Base-by-base conservation (phyloP, 805 yeast species). In the Nakazawaea ishiwadae region DNA sequence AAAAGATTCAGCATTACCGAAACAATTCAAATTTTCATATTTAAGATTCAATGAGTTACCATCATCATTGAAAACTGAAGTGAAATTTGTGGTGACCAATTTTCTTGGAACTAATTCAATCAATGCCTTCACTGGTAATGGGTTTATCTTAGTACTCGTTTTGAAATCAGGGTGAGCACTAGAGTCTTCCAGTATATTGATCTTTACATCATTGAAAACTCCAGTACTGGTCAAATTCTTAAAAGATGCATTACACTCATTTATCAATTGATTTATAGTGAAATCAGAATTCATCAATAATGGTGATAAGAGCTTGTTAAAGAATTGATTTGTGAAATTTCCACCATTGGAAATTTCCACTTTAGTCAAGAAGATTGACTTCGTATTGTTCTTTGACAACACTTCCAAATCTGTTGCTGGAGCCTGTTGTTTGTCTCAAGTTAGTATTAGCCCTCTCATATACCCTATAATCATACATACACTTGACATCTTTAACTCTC, bases 1-100 rank as follows among this genome's bases (percentile, higher is more conserved):
- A 12, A 84, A 51, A 5, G 63, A 63, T 54, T 83, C 90, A 12
- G 84, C 88, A n/a, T 81, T 82, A 4, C 85, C 88, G 48, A 81
- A 71, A 7, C 75, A 63, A 53, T 82, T 82, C 46, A 64, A 62
- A 47, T 71, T 65, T 2, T 60, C 48, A 46, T 64, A 66, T 35
- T 59, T 56, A 19, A 62, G 42, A 15, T 59, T 60, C 24, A 62
- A 43, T 5, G 64, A 48, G 19, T 68, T 60, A 14, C 65, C 64
- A 18, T 55, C 52, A 28, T 60, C 65, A 6, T 60, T 51, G 27
- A 64, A 62, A 8, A 56, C 49, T 8, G 71, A 59, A 20, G 66
- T 65, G n/a, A 60, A 1, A 53, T 53, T n/a, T 50, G 57, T 40
- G 49, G 57, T 44, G 45, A 56, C 50, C 49, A 63, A 41, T 26